Percentiles rank a stretch among this genome's conserved stretches.
These are phyloP conservation scores for Xerocomus spinulosus DNA, from an alignment of 768 basidiomycete genomes.

Conservation along the genomic window DNA sequence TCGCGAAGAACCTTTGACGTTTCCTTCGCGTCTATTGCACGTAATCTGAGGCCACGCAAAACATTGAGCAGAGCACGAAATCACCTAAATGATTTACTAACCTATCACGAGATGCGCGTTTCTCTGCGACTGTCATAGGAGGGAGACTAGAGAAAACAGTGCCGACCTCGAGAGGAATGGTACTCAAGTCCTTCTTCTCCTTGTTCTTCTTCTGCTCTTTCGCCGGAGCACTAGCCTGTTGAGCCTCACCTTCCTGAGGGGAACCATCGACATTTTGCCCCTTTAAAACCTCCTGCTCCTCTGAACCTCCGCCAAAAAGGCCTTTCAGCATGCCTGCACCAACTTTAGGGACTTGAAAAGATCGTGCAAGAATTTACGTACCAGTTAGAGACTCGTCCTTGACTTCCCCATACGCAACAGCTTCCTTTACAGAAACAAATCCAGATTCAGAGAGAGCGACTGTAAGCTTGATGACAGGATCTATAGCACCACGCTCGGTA, in stretches of 20 bases:
- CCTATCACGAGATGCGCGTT: conserved; percentile 69
- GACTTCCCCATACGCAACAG: conserved; percentile 72
- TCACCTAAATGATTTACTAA: conserved; percentile 31
- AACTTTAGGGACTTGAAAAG: conserved; percentile 11
- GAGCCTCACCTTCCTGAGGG: conserved; percentile 30
- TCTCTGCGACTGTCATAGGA: conserved; percentile 75
- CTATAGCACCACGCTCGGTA: conserved; percentile 73
- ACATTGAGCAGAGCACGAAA: conserved; percentile 1
- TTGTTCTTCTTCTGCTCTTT: conserved; percentile 36
- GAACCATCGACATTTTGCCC: conserved; percentile 16
- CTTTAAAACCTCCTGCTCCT: conserved; percentile 31
- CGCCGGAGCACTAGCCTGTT: conserved; percentile 24
- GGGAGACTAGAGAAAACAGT: conserved; percentile 57
- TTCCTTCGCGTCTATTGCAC: conserved; percentile 75
- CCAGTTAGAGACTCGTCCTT: conserved; percentile 78
- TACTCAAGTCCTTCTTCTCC: conserved; percentile 43
- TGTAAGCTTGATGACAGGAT: conserved; percentile 85
- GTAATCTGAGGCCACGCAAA: conserved; percentile 48
- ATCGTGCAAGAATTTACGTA: conserved; percentile 26
- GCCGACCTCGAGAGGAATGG: conserved; percentile 63
- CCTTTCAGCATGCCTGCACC: conserved; percentile 76
- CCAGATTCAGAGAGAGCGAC: conserved; percentile 82
- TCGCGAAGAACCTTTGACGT: conserved; percentile 70
- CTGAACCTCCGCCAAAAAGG: conserved; percentile 66
- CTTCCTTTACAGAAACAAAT: conserved; percentile 76